Conservation (phyloP, 331 rosid species). For the Malus hybrid region DNA sequence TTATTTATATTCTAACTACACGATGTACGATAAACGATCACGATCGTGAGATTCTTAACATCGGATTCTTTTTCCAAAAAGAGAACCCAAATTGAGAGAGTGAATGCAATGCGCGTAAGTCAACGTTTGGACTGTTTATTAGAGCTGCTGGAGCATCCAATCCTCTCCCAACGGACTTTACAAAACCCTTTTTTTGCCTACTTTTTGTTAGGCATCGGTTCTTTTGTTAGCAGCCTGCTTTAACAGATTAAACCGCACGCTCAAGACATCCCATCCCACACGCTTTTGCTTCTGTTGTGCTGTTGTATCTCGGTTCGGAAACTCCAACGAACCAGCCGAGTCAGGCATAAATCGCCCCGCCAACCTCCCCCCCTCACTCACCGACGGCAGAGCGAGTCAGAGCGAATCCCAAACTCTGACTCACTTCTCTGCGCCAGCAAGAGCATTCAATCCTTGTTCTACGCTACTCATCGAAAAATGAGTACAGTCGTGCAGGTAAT, state of each 20-base stretch:
- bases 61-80: too few relatives aligned
- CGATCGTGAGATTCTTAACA: too few relatives aligned
- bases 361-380: background rate
- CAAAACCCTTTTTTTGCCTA: background rate
- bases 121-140: too few relatives aligned
- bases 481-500: conserved; percentile 70
- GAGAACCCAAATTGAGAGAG: background rate
- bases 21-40: too few relatives aligned
- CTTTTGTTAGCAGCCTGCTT: background rate
- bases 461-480: conserved; percentile 25
- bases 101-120: background rate
- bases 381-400: background rate
- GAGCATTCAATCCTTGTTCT: background rate
- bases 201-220: background rate
- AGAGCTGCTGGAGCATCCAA: background rate
- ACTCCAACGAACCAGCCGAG: conserved; percentile 15
- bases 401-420: conserved; percentile 13
- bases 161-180: background rate
- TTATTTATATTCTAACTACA: too few relatives aligned
- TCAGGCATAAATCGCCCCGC: background rate
- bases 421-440: conserved; percentile 3
- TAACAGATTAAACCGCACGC: background rate
- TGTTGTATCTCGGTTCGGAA: background rate
- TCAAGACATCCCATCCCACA: background rate
- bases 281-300: background rate